Evolutionary conservation across 2,329 filamentous ascomycete species (phyloP), one percentile per base, ranked within the genome.

Genomic region (Proliferodiscus dingleyae): DNA sequence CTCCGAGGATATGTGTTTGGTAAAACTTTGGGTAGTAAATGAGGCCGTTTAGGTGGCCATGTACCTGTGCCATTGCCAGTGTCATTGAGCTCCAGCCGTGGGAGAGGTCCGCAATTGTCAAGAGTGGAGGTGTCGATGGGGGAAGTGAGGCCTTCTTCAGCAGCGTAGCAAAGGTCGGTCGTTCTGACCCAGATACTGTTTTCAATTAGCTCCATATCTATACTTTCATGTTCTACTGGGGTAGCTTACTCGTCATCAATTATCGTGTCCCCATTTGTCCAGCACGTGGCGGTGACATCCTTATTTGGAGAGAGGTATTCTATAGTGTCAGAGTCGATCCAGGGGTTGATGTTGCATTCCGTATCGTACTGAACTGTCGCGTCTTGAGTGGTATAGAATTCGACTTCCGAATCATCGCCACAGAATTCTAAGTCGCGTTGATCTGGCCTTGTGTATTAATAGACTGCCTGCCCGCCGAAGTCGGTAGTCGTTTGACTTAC

Each of bases 21-120:
- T 9, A 37, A 39, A 11, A 26, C 29, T 18, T 18, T 15, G 13
- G 23, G 37, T 10, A 16, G 8, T 11, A 37, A 37, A 10, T n/a
- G 23, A 33, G 26, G 34, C 36, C 13, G 40, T 30, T 15, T 26
- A 4, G 2, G 36, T 21, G 11, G 26, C 23, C 5, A 21, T 33
- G n/a, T 42, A 13, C 21, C 38, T 15, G 16, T 11, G n/a, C 4
- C 13, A 11, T 11, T 2, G 6, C 11, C 5, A 10, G 52, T 55
- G 19, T 50, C 37, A 24, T 54, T 55, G 9, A 49, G 11, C 37
- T 57, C 50, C 3, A 57, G 9, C 21, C 55, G 53, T 6, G 52
- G 52, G 11, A 57, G 45, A 3, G 52, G 50, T 1, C 54, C 54
- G 26, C 54, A 57, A 13, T 55, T 50, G 23, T 53, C 54, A n/a